Evolutionary conservation across 2,329 filamentous ascomycete genomes (phyloP).

Genomic region (Trematosphaeria pertusa): DNA sequence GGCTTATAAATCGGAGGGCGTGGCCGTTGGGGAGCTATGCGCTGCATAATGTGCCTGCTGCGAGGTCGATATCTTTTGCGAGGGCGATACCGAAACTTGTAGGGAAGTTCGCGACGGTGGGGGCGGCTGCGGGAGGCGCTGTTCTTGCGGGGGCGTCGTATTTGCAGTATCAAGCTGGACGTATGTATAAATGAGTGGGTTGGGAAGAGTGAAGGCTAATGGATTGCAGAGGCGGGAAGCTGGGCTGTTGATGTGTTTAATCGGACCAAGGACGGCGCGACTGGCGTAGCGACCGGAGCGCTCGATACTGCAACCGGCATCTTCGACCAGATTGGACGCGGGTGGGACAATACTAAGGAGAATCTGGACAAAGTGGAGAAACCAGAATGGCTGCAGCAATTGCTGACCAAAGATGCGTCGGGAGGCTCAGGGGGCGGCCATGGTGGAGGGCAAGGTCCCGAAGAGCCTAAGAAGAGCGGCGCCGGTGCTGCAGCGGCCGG

Average conservation of each 20-base stretch:
- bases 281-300: conserved; percentile 70
- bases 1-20: conserved; percentile 59
- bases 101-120: conserved; percentile 86
- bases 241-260: conserved; percentile 79
- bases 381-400: conserved; percentile 78
- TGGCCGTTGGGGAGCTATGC: conserved; percentile 80
- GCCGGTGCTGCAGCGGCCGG: conserved; percentile 67
- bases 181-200: conserved; percentile 60
- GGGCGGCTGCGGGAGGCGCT: conserved; percentile 89
- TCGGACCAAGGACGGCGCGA: conserved; percentile 73
- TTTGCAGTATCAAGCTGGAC: conserved; percentile 92
- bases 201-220: conserved; percentile 44
- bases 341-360: conserved; percentile 85
- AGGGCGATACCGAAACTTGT: conserved; percentile 81
- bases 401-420: conserved; percentile 59
- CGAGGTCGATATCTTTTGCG: conserved; percentile 71
- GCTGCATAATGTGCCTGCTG: conserved; percentile 78
- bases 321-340: conserved; percentile 77
- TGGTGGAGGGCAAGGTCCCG: conserved; percentile 49
- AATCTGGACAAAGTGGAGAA: conserved; percentile 73
- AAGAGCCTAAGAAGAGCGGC: conserved; percentile 63
- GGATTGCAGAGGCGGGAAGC: conserved; percentile 70
- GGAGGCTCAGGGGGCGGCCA: conserved; percentile 47
- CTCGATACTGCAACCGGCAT: conserved; percentile 77
- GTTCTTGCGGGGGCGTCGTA: conserved; percentile 88